Conservation (phyloP, 495 filamentous ascomycete genomes). For the Amorphotheca resinae region DNA sequence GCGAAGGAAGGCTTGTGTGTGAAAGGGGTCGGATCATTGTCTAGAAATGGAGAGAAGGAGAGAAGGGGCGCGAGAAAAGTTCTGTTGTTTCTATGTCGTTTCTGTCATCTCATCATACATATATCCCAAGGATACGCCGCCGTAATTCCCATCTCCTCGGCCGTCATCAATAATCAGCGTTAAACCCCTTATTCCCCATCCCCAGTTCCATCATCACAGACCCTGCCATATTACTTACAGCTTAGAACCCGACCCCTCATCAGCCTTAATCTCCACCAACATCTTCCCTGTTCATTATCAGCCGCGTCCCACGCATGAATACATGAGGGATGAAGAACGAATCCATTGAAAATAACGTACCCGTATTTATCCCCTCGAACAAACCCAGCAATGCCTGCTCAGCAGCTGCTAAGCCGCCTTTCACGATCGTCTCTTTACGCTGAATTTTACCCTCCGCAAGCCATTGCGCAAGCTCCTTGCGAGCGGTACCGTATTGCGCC, state of each 20-base stretch:
- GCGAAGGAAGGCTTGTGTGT: too few species aligned
- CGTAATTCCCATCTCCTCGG: too few species aligned
- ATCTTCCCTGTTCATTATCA: slow-evolving; percentile 11
- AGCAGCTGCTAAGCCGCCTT: background rate
- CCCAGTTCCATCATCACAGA: background rate
- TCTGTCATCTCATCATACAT: too few species aligned
- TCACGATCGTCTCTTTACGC: slow-evolving; percentile 2
- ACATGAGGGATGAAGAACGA: too few species aligned
- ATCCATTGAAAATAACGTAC: background rate
- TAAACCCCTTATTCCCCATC: too few species aligned
- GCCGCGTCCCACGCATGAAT: background rate
- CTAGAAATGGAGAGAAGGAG: too few species aligned
- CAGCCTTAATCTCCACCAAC: slow-evolving; percentile 16
- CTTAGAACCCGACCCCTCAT: too few species aligned
- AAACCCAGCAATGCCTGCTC: background rate
- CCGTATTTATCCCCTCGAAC: background rate
- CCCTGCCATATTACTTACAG: background rate
- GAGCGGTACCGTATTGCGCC: background rate
- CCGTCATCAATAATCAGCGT: too few species aligned
- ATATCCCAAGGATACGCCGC: too few species aligned
- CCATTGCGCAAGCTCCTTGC: slow-evolving; percentile 1
- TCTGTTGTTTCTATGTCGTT: too few species aligned
- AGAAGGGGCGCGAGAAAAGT: too few species aligned
- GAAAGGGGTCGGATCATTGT: too few species aligned
- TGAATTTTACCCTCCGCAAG: slow-evolving; percentile 2